phyloP scores from a whole-genome alignment of 2,329 filamentous ascomycete genomes.

The Alternaria incomplexa region DNA sequence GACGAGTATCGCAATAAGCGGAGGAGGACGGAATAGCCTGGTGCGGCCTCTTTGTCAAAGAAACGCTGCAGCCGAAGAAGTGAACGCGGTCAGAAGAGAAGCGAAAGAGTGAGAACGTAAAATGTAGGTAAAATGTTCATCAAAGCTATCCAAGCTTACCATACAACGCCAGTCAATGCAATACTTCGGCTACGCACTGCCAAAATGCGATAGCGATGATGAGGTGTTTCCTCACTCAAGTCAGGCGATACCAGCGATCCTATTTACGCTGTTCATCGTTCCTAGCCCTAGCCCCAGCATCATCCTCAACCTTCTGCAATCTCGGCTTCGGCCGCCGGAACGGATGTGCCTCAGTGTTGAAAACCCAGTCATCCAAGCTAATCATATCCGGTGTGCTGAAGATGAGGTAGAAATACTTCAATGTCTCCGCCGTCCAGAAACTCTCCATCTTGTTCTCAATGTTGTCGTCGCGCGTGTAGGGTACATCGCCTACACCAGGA shows the following conservation, averaged over 20 bases:
- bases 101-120: not conserved
- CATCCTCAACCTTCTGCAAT: not conserved
- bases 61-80: not conserved
- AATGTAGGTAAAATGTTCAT: not conserved
- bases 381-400: slow-evolving; percentile 54
- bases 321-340: slow-evolving; percentile 44
- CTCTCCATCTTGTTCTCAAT: slow-evolving; percentile 49
- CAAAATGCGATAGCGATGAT: not conserved
- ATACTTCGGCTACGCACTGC: not conserved
- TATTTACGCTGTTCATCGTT: not conserved
- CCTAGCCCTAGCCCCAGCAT: not conserved
- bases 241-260: not conserved
- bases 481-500: not conserved
- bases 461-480: slow-evolving; percentile 18
- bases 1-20: slow-evolving; percentile 9
- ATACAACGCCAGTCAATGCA: not conserved
- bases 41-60: not conserved
- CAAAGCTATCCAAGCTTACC: not conserved
- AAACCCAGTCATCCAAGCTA: slow-evolving; percentile 56
- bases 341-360: slow-evolving; percentile 60
- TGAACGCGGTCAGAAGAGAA: not conserved
- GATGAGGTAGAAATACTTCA: slow-evolving; percentile 59
- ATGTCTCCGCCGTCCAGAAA: slow-evolving; percentile 58
- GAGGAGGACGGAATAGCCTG: not conserved
- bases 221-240: not conserved